Percentiles rank a stretch among this genome's conserved stretches.
Evolutionary conservation across 306 rosid genomes (phyloP).

Genomic region (Medicago arabica): DNA sequence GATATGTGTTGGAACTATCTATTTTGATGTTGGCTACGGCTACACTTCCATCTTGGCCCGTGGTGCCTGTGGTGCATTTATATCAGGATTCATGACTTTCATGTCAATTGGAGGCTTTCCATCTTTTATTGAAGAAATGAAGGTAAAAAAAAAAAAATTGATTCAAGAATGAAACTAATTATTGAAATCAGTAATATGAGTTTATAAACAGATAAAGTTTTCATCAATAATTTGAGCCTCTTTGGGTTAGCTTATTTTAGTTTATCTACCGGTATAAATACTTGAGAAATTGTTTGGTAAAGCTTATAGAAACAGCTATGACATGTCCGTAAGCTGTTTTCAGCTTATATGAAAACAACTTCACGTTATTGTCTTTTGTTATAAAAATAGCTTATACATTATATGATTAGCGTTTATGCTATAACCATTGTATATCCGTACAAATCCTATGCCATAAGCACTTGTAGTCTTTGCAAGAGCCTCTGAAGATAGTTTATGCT

Average conservation of each 20-base stretch:
- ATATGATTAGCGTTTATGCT: too few relatives aligned
- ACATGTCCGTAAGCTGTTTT: neutral
- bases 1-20: slow-evolving; percentile 90
- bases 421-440: too few relatives aligned
- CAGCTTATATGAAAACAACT: neutral
- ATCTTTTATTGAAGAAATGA: slow-evolving; percentile 93
- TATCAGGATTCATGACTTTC: slow-evolving; percentile 97
- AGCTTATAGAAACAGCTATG: neutral
- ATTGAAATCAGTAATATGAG: neutral
- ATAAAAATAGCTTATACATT: too few relatives aligned
- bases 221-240: too few relatives aligned
- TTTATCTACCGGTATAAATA: neutral
- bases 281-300: too few relatives aligned
- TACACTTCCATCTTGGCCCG: slow-evolving; percentile 93
- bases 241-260: neutral
- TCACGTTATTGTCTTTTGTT: too few relatives aligned
- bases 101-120: slow-evolving; percentile 99
- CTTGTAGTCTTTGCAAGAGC: neutral
- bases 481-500: neutral
- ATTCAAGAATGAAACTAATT: neutral
- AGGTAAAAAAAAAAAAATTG: slow-evolving; percentile 54
- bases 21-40: slow-evolving; percentile 77
- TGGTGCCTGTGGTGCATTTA: slow-evolving; percentile 92
- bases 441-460: neutral
- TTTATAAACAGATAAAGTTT: neutral